phyloP scores from a whole-genome alignment of 2,329 filamentous ascomycete species.

The Blastomyces silverae region DNA sequence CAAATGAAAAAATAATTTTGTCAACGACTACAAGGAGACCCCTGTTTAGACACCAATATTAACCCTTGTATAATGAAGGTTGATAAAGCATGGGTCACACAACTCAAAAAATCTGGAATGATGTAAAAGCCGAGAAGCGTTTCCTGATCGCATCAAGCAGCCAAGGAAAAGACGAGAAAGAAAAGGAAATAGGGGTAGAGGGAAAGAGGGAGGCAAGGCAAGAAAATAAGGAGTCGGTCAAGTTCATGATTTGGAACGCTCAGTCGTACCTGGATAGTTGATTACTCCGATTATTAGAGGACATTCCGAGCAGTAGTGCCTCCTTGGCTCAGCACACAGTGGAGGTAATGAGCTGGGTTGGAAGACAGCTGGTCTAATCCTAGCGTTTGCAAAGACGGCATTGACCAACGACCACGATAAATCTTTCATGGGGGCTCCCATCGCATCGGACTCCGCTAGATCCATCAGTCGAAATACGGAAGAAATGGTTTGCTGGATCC shows the following conservation, averaged over 20 bases:
- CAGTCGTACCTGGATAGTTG: background rate
- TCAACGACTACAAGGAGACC: background rate
- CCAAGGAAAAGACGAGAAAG: background rate
- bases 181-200: background rate
- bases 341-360: background rate
- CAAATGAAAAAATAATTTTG: background rate
- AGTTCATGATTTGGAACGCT: background rate
- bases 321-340: background rate
- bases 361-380: background rate
- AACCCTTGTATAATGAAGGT: background rate
- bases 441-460: constrained; percentile 54
- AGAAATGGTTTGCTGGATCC: constrained; percentile 64
- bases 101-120: background rate
- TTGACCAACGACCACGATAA: constrained; percentile 61
- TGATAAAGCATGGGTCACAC: background rate
- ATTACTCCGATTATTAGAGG: background rate
- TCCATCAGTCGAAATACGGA: constrained; percentile 62
- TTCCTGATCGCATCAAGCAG: background rate
- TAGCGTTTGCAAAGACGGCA: constrained; percentile 49
- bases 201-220: background rate
- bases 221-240: background rate
- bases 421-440: constrained; percentile 63
- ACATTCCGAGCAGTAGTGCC: background rate
- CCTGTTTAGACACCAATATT: constrained; percentile 2
- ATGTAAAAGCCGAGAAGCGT: background rate